phyloP scores from a whole-genome alignment of 176 grass and related monocot species.

The Hyparrhenia diplandra region DNA sequence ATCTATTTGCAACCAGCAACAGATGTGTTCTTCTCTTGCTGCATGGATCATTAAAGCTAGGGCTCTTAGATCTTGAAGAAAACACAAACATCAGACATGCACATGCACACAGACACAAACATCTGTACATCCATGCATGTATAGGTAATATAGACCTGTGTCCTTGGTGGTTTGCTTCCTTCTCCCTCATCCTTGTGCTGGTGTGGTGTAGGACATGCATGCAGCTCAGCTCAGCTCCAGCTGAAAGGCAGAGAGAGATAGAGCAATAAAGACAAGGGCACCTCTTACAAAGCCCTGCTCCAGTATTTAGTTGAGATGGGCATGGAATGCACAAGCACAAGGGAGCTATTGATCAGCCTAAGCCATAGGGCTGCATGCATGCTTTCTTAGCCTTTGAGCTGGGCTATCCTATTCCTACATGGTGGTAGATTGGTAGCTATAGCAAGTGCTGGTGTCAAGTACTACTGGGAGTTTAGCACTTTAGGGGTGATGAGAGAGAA shows the following conservation, averaged over 20 bases:
- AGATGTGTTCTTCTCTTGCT: neutral
- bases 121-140: slow-evolving; percentile 13
- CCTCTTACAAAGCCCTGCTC: slow-evolving; percentile 81
- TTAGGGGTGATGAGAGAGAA: neutral
- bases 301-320: slow-evolving; percentile 75
- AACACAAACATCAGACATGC: slow-evolving; percentile 38
- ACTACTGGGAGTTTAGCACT: slow-evolving; percentile 35
- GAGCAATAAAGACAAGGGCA: slow-evolving; percentile 75
- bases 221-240: neutral
- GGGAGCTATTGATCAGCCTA: slow-evolving; percentile 10
- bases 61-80: slow-evolving; percentile 30
- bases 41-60: slow-evolving; percentile 45
- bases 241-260: neutral
- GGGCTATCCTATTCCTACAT: neutral
- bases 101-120: slow-evolving; percentile 5
- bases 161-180: slow-evolving; percentile 27
- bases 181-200: slow-evolving; percentile 33
- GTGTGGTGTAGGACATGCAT: slow-evolving; percentile 37
- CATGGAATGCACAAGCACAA: slow-evolving; percentile 45
- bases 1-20: too few species aligned
- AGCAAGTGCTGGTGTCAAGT: slow-evolving; percentile 40
- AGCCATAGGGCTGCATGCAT: slow-evolving; percentile 44
- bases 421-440: slow-evolving; percentile 22
- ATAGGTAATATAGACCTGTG: slow-evolving; percentile 29
- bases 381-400: slow-evolving; percentile 41